Evolutionary conservation across 2,329 filamentous ascomycete genomes (phyloP), one percentile per base, ranked within the genome.

Genomic region (Colletotrichum costaricense): DNA sequence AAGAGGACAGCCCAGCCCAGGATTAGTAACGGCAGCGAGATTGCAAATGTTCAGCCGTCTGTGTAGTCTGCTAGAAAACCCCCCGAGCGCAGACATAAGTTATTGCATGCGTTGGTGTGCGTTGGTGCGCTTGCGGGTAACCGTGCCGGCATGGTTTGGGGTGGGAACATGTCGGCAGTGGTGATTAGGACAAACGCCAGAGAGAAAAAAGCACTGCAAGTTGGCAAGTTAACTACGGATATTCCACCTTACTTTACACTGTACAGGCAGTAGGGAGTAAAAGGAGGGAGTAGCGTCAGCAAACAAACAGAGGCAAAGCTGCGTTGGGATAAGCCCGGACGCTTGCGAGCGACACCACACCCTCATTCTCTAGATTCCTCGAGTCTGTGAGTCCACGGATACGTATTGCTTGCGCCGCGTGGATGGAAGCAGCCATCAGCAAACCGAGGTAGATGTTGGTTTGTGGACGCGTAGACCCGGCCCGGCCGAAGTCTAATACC

Each of bases 391-490:
- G 38, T 42, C 33, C 11, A 42, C 38, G 38, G 38, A 42, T 42
- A 42, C 38, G 38, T 42, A 19, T 49, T 49, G 42, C 42, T 57
- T 9, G 35, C 42, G 28, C 65, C 35, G 35, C 16, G 3, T 62
- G 24, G 38, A 16, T 30, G 35, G 30, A n/a, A 38, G 22, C 12
- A 38, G 19, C 9, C 57, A 59, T 16, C 9, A 42, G 52, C 54
- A 30, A 57, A 26, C 33, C 33, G 35, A 19, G 64, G 26, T 12
- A 38, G 19, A 7, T 57, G 35, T 14, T 30, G 35, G 38, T 12
- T 11, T 55, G 24, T 55, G 24, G 60, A 59, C 33, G 66, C 59
- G 70, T 73, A 49, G 67, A 38, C 67, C 59, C 70, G 67, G 70
- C 42, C n/a, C 60, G 70, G 46, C 70, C 70, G 56, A 70, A 62